phyloP scores from a whole-genome alignment of 1,284 basidiomycete genomes.

The Ceratobasidium sp. region DNA sequence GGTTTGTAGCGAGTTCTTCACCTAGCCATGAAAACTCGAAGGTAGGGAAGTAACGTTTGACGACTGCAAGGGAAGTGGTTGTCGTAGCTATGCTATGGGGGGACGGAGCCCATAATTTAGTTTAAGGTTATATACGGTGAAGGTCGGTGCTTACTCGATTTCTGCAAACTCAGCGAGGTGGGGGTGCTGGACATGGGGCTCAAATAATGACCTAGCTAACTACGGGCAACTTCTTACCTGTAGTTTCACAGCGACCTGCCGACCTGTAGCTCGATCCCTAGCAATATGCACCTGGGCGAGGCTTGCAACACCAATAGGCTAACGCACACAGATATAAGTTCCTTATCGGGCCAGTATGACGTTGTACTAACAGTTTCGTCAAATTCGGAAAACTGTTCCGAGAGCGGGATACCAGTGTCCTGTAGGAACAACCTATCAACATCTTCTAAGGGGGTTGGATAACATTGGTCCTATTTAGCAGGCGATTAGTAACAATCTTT shows the following conservation, averaged over 20 bases:
- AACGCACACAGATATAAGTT: constrained; percentile 53
- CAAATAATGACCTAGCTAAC: background rate
- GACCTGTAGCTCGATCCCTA: constrained; percentile 76
- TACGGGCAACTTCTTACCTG: constrained; percentile 56
- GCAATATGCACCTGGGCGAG: constrained; percentile 96
- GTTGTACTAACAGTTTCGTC: constrained; percentile 58
- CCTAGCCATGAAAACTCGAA: constrained; percentile 97
- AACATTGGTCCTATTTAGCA: constrained; percentile 83
- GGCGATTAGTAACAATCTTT: background rate
- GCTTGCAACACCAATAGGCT: constrained; percentile 95
- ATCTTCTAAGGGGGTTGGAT: constrained; percentile 79
- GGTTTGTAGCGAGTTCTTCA: constrained; percentile 92
- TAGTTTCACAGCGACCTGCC: constrained; percentile 93
- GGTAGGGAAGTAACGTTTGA: constrained; percentile 89
- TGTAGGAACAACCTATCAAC: constrained; percentile 76
- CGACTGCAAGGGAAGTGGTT: constrained; percentile 75
- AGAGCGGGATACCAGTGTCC: constrained; percentile 77
- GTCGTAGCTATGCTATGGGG: constrained; percentile 55
- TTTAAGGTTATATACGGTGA: constrained; percentile 42
- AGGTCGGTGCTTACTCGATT: constrained; percentile 84
- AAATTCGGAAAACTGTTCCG: constrained; percentile 84
- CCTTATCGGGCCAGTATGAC: background rate
- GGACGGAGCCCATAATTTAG: no score
- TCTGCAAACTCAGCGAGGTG: constrained; percentile 93
- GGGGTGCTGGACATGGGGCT: constrained; percentile 76